Percentiles rank a stretch among this genome's conserved stretches.
Evolutionary conservation across 352 stramenopile species (phyloP).

Genomic region (Phytophthora sp.): DNA sequence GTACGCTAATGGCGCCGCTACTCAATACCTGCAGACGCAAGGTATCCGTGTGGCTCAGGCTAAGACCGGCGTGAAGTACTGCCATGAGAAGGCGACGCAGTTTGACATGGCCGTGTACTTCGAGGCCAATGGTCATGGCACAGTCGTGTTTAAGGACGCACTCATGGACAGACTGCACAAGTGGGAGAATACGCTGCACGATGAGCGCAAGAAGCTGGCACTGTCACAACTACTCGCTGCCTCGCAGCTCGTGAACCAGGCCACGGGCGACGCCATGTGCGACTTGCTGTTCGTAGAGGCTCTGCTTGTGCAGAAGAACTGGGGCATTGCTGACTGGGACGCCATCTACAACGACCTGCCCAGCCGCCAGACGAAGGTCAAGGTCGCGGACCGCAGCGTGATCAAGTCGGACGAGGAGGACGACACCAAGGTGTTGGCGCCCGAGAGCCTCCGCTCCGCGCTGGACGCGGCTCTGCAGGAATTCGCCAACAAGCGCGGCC

Average conservation of each 20-base stretch:
- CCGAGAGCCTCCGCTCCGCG: constrained; percentile 61
- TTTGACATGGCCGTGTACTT: constrained; percentile 99
- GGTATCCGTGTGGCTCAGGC: constrained; percentile 86
- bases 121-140: constrained; percentile 99
- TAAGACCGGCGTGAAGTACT: constrained; percentile 98
- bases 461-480: constrained; percentile 62
- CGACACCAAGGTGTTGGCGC: constrained; percentile 69
- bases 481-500: constrained; percentile 66
- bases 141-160: constrained; percentile 94
- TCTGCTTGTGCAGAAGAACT: constrained; percentile 91
- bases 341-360: constrained; percentile 96
- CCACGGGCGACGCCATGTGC: constrained; percentile 97
- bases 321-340: constrained; percentile 93
- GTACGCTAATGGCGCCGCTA: constrained; percentile 98
- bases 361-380: constrained; percentile 88
- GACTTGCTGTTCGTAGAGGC: constrained; percentile 97
- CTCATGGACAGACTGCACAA: constrained; percentile 88
- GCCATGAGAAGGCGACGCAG: constrained; percentile 94
- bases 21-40: constrained; percentile 84
- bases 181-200: constrained; percentile 73
- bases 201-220: constrained; percentile 83
- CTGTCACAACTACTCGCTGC: constrained; percentile 86
- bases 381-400: constrained; percentile 69
- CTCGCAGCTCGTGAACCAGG: constrained; percentile 95
- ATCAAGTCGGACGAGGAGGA: constrained; percentile 73